A percentile compares a stretch with the other conserved stretches of the same genome.
These are phyloP conservation scores for Inga laurina DNA, from an alignment of 306 rosid genomes.

Conservation along the genomic window DNA sequence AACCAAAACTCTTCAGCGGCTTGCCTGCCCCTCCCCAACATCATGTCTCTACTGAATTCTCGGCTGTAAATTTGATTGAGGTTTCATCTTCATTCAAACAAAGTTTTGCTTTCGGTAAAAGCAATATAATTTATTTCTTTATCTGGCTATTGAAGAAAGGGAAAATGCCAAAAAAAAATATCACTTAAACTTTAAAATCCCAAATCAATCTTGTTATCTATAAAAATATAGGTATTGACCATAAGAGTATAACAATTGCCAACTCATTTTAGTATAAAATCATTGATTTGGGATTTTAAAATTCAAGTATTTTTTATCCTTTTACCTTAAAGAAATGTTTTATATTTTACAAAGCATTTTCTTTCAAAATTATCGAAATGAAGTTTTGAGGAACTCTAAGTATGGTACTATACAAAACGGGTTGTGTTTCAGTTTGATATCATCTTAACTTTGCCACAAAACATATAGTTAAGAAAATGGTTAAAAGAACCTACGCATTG, in stretches of 20 bases:
- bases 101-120: slow-evolving; percentile 7
- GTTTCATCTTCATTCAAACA: background rate
- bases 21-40: background rate
- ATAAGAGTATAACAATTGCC: too few relatives aligned
- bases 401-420: background rate
- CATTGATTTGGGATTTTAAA: too few relatives aligned
- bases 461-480: too few relatives aligned
- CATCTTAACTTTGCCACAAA: background rate
- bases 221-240: too few relatives aligned
- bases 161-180: too few relatives aligned
- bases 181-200: too few relatives aligned
- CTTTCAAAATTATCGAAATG: background rate
- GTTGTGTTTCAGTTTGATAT: background rate
- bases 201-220: too few relatives aligned
- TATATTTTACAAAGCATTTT: background rate
- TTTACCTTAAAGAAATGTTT: too few relatives aligned
- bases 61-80: slow-evolving; percentile 12
- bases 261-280: too few relatives aligned
- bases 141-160: background rate
- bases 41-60: background rate
- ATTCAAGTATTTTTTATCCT: too few relatives aligned
- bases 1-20: slow-evolving; percentile 10
- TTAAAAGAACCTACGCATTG: too few relatives aligned
- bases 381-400: background rate
- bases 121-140: background rate